Evolutionary conservation across 116 monocot genomes (phyloP).

Genomic region (Iris pallida): DNA sequence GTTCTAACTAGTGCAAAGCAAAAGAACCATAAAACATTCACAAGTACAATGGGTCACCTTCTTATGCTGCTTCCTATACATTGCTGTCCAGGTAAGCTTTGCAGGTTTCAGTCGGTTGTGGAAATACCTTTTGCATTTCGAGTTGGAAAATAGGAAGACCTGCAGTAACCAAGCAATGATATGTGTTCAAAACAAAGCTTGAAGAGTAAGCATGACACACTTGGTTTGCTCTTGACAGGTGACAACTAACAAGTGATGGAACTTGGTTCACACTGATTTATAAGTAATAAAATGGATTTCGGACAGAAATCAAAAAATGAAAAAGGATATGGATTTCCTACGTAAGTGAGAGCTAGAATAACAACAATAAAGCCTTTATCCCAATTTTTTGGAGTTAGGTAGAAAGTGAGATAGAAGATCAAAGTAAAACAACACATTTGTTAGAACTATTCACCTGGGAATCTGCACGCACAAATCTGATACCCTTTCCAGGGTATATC

Average conservation of each 20-base stretch:
- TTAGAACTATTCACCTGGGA: conserved; percentile 12
- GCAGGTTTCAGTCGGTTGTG: conserved; percentile 17
- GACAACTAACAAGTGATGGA: too few species aligned
- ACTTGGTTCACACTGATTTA: too few species aligned
- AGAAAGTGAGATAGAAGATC: too few species aligned
- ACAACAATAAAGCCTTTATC: not conserved
- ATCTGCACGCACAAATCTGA: conserved; percentile 26
- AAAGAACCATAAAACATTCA: not conserved
- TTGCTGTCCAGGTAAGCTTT: conserved; percentile 5
- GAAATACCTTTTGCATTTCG: conserved; percentile 37
- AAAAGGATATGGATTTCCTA: too few species aligned
- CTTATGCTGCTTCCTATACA: conserved; percentile 6
- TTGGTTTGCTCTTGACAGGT: too few species aligned
- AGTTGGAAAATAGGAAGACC: conserved; percentile 35
- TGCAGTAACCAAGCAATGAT: not conserved
- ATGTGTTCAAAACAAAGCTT: too few species aligned
- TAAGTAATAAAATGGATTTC: too few species aligned
- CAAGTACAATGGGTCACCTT: not conserved
- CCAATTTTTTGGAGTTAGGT: too few species aligned
- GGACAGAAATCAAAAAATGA: too few species aligned
- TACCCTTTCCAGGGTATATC: conserved; percentile 33
- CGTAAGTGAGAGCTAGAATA: not conserved
- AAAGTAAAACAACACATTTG: too few species aligned
- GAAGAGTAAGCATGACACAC: not conserved
- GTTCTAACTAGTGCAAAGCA: not conserved